Evolutionary conservation across 208 protist species (phyloP).

Genomic region (Naegleria gruberi): DNA sequence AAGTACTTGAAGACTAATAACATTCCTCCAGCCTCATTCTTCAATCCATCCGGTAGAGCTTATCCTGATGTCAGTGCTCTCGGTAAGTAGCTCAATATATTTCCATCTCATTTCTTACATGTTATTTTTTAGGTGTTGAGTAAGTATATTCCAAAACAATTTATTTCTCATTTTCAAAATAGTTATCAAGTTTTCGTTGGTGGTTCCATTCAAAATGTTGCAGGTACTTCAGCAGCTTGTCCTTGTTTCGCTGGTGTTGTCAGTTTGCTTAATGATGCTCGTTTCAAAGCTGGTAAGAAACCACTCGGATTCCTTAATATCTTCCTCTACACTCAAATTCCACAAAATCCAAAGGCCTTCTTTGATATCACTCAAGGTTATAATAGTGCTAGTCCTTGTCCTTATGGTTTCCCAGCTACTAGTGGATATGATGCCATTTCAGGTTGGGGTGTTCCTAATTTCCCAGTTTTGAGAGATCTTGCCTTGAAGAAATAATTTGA

Average conservation of each 20-base stretch:
- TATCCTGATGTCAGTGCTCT: constrained; percentile 6
- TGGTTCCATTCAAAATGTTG: constrained; percentile 19
- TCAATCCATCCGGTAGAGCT: constrained; percentile 4
- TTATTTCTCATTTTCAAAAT: too few relatives aligned
- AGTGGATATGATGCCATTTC: constrained; percentile 46
- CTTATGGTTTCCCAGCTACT: constrained; percentile 31
- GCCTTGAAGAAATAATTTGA: neutral
- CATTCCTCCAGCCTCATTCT: neutral
- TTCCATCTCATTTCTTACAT: too few relatives aligned
- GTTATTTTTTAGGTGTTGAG: too few relatives aligned
- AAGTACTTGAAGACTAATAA: neutral
- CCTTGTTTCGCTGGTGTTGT: constrained; percentile 44
- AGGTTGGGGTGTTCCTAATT: constrained; percentile 47
- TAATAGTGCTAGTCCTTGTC: constrained; percentile 30
- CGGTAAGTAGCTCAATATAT: too few relatives aligned
- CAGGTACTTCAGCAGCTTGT: constrained; percentile 38
- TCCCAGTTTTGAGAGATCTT: neutral
- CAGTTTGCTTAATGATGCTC: constrained; percentile 41
- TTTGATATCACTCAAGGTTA: constrained; percentile 45
- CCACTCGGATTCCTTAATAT: constrained; percentile 55
- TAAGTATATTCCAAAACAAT: too few relatives aligned
- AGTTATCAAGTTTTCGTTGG: constrained; percentile 29
- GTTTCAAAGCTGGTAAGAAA: constrained; percentile 36
- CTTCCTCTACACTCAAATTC: constrained; percentile 38
- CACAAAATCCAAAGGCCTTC: constrained; percentile 25